These are phyloP conservation scores for Colletotrichum simmondsii DNA, from an alignment of 2,329 filamentous ascomycete species.

Conservation along the genomic window DNA sequence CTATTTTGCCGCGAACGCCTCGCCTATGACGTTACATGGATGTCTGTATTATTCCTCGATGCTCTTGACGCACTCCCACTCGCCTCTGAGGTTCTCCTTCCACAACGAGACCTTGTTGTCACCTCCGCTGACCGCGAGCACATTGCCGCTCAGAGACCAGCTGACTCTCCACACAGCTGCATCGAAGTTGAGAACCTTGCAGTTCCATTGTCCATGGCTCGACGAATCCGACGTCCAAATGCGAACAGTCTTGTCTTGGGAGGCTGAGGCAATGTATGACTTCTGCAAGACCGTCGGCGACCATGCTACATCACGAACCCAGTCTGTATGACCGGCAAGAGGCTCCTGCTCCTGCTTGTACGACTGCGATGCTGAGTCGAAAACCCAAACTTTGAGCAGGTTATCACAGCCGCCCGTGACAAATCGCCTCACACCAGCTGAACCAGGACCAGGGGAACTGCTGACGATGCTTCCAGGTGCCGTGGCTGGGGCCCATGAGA, in stretches of 20 bases:
- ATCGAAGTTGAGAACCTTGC: conserved; percentile 88
- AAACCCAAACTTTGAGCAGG: conserved; percentile 92
- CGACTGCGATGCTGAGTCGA: conserved; percentile 69
- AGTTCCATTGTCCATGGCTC: conserved; percentile 80
- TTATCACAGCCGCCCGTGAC: conserved; percentile 97
- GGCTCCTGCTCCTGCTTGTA: conserved; percentile 73
- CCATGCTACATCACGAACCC: conserved; percentile 98
- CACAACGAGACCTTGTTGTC: conserved; percentile 98
- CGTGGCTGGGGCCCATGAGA: conserved; percentile 92
- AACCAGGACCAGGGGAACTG: conserved; percentile 69
- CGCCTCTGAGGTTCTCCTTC: conserved; percentile 97
- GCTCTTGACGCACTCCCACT: conserved; percentile 97
- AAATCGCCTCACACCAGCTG: conserved; percentile 79
- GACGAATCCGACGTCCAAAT: conserved; percentile 89
- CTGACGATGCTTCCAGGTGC: conserved; percentile 87
- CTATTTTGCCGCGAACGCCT: conserved; percentile 48
- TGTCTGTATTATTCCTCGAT: conserved; percentile 79
- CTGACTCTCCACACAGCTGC: conserved; percentile 94
- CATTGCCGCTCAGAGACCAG: conserved; percentile 97
- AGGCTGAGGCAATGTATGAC: conserved; percentile 95
- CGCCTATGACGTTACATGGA: conserved; percentile 37
- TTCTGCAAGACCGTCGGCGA: conserved; percentile 94
- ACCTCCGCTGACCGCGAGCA: conserved; percentile 90
- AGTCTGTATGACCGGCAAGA: conserved; percentile 88
- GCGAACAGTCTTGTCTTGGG: conserved; percentile 95